Conservation (phyloP, 1,284 basidiomycete genomes). For the Ustilago cynodontis region DNA sequence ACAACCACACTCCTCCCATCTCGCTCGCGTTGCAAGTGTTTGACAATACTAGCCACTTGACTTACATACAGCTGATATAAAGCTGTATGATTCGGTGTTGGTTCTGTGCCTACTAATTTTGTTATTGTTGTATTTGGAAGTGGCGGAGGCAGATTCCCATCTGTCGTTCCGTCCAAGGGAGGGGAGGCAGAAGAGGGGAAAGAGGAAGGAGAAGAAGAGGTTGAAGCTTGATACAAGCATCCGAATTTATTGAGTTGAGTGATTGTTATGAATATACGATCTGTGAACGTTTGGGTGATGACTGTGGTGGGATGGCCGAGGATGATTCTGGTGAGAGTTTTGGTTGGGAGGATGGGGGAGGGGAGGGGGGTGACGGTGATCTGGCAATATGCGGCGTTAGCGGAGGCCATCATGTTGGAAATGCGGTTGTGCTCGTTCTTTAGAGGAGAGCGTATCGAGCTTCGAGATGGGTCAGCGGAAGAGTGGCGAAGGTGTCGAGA, state of each 20-base stretch:
- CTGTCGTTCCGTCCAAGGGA: too few relatives aligned
- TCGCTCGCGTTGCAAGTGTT: conserved; percentile 73
- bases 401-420: too few relatives aligned
- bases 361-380: conserved; percentile 8
- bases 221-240: conserved; percentile 43
- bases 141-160: conserved; percentile 75
- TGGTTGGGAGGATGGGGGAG: conserved; percentile 20
- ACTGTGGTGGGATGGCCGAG: conserved; percentile 33
- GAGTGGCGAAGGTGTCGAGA: too few relatives aligned
- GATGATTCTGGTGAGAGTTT: conserved; percentile 15
- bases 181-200: neutral
- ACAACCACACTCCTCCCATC: conserved; percentile 47
- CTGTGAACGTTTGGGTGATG: conserved; percentile 45
- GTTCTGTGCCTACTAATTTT: conserved; percentile 79
- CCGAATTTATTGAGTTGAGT: conserved; percentile 58
- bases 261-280: conserved; percentile 55
- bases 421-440: too few relatives aligned
- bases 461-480: too few relatives aligned
- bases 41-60: conserved; percentile 86
- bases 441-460: too few relatives aligned
- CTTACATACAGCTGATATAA: conserved; percentile 84
- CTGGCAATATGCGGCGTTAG: too few relatives aligned
- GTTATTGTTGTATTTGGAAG: conserved; percentile 80
- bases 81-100: conserved; percentile 76
- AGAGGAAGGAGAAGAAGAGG: conserved; percentile 4